Evolutionary conservation across 148 eudicot species (phyloP).

Genomic region (Rhododendron henanense): DNA sequence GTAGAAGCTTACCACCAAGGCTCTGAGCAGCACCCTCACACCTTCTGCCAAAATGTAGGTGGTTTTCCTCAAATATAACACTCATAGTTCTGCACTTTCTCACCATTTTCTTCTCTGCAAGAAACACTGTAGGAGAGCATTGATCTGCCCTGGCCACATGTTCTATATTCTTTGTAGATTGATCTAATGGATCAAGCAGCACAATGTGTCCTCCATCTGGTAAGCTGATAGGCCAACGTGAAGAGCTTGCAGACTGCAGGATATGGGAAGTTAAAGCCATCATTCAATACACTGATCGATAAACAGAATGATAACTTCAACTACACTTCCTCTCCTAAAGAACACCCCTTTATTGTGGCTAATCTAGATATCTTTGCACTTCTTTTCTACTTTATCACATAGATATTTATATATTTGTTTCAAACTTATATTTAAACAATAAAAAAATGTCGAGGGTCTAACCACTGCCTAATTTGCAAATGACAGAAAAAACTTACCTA

Average conservation of each 20-base stretch:
- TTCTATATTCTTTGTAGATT: background rate
- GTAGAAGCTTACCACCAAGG: no score
- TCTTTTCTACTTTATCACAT: background rate
- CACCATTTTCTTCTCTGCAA: background rate
- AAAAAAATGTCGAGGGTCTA: background rate
- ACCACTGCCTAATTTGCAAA: background rate
- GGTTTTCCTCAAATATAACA: no score
- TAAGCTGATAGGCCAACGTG: background rate
- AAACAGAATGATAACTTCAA: background rate
- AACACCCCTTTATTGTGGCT: background rate
- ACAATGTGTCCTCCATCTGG: background rate
- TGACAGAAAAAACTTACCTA: no score
- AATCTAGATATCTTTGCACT: background rate
- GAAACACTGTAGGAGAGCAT: background rate
- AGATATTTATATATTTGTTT: background rate
- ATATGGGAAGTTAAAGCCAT: background rate
- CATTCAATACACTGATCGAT: fast-evolving
- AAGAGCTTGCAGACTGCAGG: background rate
- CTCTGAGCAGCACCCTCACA: no score
- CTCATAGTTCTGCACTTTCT: no score
- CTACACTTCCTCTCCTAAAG: background rate
- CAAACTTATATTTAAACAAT: background rate
- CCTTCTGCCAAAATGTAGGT: no score
- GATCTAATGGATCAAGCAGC: background rate
- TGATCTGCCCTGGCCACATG: background rate